Evolutionary conservation across 2,329 filamentous ascomycete genomes (phyloP).

Genomic region (Trichoderma endophyticum): DNA sequence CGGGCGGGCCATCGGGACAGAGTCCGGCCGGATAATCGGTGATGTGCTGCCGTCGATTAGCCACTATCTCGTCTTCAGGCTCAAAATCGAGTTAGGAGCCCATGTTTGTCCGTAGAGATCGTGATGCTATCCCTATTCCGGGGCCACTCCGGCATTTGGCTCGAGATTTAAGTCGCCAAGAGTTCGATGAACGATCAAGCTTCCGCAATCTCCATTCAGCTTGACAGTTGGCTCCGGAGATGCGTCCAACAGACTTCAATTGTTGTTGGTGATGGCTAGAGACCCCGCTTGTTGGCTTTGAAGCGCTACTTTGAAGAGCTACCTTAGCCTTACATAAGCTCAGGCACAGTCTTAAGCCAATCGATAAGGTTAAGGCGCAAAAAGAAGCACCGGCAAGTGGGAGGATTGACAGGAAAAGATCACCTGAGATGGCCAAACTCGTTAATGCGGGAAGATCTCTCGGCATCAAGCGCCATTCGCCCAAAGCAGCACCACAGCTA

Average conservation of each 20-base stretch:
- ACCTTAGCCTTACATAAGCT: neutral
- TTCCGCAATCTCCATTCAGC: neutral
- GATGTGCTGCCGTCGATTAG: neutral
- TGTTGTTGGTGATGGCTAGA: neutral
- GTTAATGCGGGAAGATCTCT: slow-evolving; percentile 18
- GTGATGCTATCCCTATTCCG: slow-evolving; percentile 11
- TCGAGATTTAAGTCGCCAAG: slow-evolving; percentile 4
- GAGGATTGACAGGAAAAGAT: neutral
- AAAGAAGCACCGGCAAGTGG: neutral
- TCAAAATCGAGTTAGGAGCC: neutral
- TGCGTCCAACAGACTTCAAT: neutral
- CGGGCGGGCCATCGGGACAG: slow-evolving; percentile 5
- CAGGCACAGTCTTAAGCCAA: neutral
- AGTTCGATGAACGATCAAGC: neutral
- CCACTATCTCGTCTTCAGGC: neutral
- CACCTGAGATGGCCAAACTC: slow-evolving; percentile 4
- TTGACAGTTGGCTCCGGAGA: neutral
- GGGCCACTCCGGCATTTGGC: slow-evolving; percentile 10
- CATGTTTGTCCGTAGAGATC: neutral
- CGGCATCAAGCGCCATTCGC: slow-evolving; percentile 18
- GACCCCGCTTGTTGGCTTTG: neutral
- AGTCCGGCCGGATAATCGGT: slow-evolving; percentile 6
- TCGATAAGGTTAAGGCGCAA: neutral
- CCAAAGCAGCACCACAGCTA: neutral
- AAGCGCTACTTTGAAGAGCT: too few species aligned